These are phyloP conservation scores for Orbilia oligospora DNA, from an alignment of 2,329 filamentous ascomycete genomes.

Conservation along the genomic window DNA sequence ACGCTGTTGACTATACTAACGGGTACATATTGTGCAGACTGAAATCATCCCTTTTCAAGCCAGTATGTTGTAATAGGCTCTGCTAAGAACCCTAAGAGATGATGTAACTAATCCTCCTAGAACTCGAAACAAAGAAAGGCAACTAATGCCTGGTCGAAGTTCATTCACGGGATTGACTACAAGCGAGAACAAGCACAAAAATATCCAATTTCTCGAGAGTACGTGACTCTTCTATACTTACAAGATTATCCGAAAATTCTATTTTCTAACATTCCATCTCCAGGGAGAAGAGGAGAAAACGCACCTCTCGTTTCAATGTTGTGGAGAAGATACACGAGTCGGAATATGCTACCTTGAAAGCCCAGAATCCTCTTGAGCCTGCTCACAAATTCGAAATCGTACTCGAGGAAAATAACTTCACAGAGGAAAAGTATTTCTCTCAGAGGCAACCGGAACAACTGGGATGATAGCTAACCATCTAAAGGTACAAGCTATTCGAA, in stretches of 20 bases:
- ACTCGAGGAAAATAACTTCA: slow-evolving; percentile 79
- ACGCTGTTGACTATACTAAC: not conserved
- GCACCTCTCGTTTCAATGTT: slow-evolving; percentile 78
- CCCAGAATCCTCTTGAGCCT: slow-evolving; percentile 75
- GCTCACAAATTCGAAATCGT: slow-evolving; percentile 78
- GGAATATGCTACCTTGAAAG: slow-evolving; percentile 69
- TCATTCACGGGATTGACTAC: slow-evolving; percentile 79
- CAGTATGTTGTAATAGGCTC: slow-evolving; percentile 24
- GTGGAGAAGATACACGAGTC: slow-evolving; percentile 78
- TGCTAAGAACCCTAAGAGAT: not conserved
- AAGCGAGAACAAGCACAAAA: slow-evolving; percentile 75
- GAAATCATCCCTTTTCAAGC: slow-evolving; percentile 42
- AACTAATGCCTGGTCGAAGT: slow-evolving; percentile 81
- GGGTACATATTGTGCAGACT: slow-evolving; percentile 26
- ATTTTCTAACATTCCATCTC: not conserved
- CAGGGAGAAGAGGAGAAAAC: slow-evolving; percentile 72
- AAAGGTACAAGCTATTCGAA: slow-evolving; percentile 73
- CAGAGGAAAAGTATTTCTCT: slow-evolving; percentile 78
- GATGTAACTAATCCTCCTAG: slow-evolving; percentile 76
- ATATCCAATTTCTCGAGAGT: slow-evolving; percentile 78
- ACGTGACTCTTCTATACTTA: slow-evolving; percentile 66
- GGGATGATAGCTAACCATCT: not conserved
- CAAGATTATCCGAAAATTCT: slow-evolving; percentile 1
- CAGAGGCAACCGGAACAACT: slow-evolving; percentile 11
- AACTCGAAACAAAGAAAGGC: slow-evolving; percentile 80